Conservation (phyloP, 495 filamentous ascomycete genomes). For the Penicillium chermesinum region DNA sequence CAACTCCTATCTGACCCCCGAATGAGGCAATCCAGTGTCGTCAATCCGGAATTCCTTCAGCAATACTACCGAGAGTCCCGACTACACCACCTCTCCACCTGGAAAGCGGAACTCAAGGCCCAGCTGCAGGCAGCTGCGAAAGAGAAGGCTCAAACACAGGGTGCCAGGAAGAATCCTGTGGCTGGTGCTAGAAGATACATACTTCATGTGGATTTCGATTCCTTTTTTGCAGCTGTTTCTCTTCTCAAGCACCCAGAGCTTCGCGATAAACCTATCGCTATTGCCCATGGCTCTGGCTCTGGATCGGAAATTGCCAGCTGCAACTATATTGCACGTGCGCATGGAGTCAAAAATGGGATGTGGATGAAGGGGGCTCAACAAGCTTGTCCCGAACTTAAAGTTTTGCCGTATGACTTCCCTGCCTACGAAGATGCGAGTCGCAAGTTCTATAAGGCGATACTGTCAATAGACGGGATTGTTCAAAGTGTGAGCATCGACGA, state of each 20-base stretch:
- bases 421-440: slow-evolving; percentile 90
- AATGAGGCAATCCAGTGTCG: slow-evolving; percentile 77
- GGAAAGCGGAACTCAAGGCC: slow-evolving; percentile 91
- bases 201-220: slow-evolving; percentile 95
- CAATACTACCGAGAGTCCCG: slow-evolving; percentile 93
- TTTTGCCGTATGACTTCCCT: slow-evolving; percentile 88
- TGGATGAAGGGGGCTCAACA: slow-evolving; percentile 92
- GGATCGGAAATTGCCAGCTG: slow-evolving; percentile 96
- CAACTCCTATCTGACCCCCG: slow-evolving; percentile 72
- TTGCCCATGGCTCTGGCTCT: slow-evolving; percentile 74
- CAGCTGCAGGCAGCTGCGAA: slow-evolving; percentile 72
- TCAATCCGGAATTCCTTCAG: slow-evolving; percentile 85
- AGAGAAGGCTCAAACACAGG: slow-evolving; percentile 58
- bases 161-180: slow-evolving; percentile 38
- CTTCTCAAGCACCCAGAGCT: slow-evolving; percentile 70
- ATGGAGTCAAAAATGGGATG: slow-evolving; percentile 93
- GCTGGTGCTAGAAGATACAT: slow-evolving; percentile 72
- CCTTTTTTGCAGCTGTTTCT: slow-evolving; percentile 94
- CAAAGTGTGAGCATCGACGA: slow-evolving; percentile 98
- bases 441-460: slow-evolving; percentile 77
- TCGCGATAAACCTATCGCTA: slow-evolving; percentile 75
- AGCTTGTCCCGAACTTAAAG: slow-evolving; percentile 76
- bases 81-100: slow-evolving; percentile 88
- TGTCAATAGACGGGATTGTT: slow-evolving; percentile 73
- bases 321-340: slow-evolving; percentile 84